These are phyloP conservation scores for Suillus fuscotomentosus DNA, from an alignment of 768 basidiomycete genomes.

Conservation along the genomic window DNA sequence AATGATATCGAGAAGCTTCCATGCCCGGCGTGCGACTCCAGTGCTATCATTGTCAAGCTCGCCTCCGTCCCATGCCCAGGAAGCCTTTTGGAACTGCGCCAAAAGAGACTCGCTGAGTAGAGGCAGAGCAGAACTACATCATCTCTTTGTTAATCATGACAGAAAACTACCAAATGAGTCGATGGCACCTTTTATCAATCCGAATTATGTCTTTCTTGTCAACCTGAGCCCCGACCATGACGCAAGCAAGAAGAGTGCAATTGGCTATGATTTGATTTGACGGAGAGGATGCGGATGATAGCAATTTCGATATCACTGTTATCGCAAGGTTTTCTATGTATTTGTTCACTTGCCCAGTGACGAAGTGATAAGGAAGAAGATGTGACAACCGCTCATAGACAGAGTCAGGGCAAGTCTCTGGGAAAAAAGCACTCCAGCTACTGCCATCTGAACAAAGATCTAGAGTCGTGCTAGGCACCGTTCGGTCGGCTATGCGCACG, in stretches of 20 bases:
- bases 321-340: background rate
- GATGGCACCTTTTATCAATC: background rate
- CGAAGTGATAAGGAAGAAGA: background rate
- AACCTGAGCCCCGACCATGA: background rate
- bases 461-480: too few relatives aligned
- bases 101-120: background rate
- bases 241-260: background rate
- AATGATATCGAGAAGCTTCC: background rate
- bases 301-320: background rate
- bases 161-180: background rate
- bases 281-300: background rate
- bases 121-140: background rate
- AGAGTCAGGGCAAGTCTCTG: background rate
- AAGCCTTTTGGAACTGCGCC: too few relatives aligned
- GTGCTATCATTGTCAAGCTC: background rate
- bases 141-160: background rate
- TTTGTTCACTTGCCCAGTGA: background rate
- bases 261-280: background rate
- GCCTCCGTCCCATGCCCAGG: too few relatives aligned
- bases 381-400: background rate
- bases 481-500: too few relatives aligned
- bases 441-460: too few relatives aligned
- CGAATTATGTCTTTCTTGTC: background rate
- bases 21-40: background rate
- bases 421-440: too few relatives aligned